Evolutionary conservation across 2,329 filamentous ascomycete species (phyloP).

Genomic region (Beauveria sp.): DNA sequence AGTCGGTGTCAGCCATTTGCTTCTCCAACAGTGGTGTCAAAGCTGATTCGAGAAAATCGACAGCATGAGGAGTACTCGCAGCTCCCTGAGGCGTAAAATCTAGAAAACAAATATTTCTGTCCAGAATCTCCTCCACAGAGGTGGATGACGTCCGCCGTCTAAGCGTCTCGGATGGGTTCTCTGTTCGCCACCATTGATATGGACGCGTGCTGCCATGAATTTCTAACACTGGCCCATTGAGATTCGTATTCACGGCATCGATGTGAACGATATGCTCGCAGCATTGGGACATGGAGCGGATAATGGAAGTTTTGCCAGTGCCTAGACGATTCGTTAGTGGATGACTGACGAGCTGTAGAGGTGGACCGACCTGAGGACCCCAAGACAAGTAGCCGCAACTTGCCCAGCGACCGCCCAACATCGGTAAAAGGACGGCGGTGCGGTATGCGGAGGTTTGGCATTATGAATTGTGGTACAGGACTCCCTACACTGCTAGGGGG

Average conservation of each 20-base stretch:
- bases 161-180: slow-evolving; percentile 52
- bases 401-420: slow-evolving; percentile 74
- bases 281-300: slow-evolving; percentile 77
- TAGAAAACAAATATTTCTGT: slow-evolving; percentile 89
- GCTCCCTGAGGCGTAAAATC: slow-evolving; percentile 38
- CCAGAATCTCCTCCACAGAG: slow-evolving; percentile 64
- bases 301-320: slow-evolving; percentile 80
- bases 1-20: slow-evolving; percentile 63
- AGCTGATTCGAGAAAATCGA: slow-evolving; percentile 61
- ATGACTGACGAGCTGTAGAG: neutral
- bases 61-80: slow-evolving; percentile 47
- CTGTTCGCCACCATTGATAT: slow-evolving; percentile 85
- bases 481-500: slow-evolving; percentile 15
- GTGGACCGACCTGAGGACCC: slow-evolving; percentile 60
- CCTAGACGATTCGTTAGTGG: slow-evolving; percentile 38
- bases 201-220: slow-evolving; percentile 74
- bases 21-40: slow-evolving; percentile 27
- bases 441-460: slow-evolving; percentile 93
- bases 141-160: slow-evolving; percentile 54
- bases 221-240: slow-evolving; percentile 44
- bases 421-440: slow-evolving; percentile 82
- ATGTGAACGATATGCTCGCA: slow-evolving; percentile 93
- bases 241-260: slow-evolving; percentile 50
- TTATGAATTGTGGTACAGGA: slow-evolving; percentile 72
- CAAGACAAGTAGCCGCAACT: slow-evolving; percentile 81